Evolutionary conservation across 2,329 filamentous ascomycete genomes (phyloP), one percentile per base, ranked within the genome.

Genomic region (Emmonsia crescens): DNA sequence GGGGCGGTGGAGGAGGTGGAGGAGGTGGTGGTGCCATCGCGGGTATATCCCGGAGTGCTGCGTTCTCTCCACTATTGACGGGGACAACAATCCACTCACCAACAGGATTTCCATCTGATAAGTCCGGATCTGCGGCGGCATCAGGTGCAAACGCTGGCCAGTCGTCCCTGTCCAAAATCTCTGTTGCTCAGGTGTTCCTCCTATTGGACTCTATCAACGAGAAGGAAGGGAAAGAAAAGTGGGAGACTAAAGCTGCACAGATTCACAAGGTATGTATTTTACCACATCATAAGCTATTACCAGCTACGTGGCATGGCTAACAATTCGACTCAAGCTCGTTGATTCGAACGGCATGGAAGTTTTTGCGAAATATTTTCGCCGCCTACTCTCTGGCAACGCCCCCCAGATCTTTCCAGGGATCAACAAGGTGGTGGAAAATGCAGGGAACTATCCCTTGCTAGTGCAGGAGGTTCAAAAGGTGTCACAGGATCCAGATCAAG

Each of bases 271-370:
- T 95, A 80, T 46, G 33, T 40, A 4, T n/a, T 21, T n/a, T 57
- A 9, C 6, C 40, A 33, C 24, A 31, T n/a, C 10, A 44, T 48
- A 14, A 21, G 52, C 33, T 33, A 24, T 46, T 33, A 19, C 16
- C 56, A 6, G n/a, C 42, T 48, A 57, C 54, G 38, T 57, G 12
- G 49, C 51, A 61, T 40, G 57, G 21, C 63, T 64, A 54, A 64
- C 48, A 33, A 57, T 62, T 49, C 48, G 38, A 59, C 31, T 31
- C 24, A 65, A 96, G 89, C 86, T 97, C 75, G 88, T 97, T 79
- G 88, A 96, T 85, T 92, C 93, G 71, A 88, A 96, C 91, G 92
- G 92, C 73, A 99, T 99, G 93, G 95, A 99, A 82, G 91, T 96
- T 73, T 96, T 92, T 75, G 87, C 90, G 64, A 95, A 92, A 80